A percentile compares a stretch with the other conserved stretches of the same genome.
These are phyloP conservation scores for Plasmodium relictum DNA, from an alignment of 169 alveolate species.

Conservation along the genomic window DNA sequence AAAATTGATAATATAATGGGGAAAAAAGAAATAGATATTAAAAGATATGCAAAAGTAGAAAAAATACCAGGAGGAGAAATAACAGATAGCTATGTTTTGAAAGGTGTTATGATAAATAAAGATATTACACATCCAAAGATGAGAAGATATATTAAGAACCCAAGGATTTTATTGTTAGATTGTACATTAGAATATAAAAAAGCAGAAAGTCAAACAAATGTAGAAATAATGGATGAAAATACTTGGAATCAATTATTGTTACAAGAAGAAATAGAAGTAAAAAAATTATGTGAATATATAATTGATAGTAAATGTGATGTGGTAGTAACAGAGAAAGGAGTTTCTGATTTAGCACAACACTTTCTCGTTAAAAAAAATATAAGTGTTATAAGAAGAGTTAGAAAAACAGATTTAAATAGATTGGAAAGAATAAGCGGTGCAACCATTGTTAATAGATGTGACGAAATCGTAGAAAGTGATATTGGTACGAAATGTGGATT, in stretches of 20 bases:
- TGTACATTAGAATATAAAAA: conserved; percentile 99
- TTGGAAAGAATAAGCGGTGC: conserved; percentile 97
- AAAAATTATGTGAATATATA: conserved; percentile 96
- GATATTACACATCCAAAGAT: conserved; percentile 99
- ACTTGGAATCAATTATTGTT: conserved; percentile 95
- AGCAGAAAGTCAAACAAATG: conserved; percentile 98
- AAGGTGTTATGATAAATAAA: conserved; percentile 98
- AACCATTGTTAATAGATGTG: conserved; percentile 98
- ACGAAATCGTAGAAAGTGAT: conserved; percentile 94
- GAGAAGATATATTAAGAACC: conserved; percentile 96
- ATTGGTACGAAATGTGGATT: conserved; percentile 97
- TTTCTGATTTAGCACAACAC: conserved; percentile 97
- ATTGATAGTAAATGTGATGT: conserved; percentile 96
- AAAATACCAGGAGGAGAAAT: conserved; percentile 99
- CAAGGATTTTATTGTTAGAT: conserved; percentile 96
- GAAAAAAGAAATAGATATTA: conserved; percentile 94
- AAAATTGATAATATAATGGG: conserved; percentile 84
- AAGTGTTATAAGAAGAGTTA: conserved; percentile 93
- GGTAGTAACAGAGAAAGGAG: conserved; percentile 98
- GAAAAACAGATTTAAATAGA: conserved; percentile 98
- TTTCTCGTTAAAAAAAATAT: conserved; percentile 95
- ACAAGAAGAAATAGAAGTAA: conserved; percentile 98
- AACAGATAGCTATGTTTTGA: conserved; percentile 96
- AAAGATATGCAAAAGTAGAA: conserved; percentile 98
- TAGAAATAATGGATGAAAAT: conserved; percentile 97